Base-by-base conservation (phyloP, 257 asterid genomes). In the Fraxinus americana region DNA sequence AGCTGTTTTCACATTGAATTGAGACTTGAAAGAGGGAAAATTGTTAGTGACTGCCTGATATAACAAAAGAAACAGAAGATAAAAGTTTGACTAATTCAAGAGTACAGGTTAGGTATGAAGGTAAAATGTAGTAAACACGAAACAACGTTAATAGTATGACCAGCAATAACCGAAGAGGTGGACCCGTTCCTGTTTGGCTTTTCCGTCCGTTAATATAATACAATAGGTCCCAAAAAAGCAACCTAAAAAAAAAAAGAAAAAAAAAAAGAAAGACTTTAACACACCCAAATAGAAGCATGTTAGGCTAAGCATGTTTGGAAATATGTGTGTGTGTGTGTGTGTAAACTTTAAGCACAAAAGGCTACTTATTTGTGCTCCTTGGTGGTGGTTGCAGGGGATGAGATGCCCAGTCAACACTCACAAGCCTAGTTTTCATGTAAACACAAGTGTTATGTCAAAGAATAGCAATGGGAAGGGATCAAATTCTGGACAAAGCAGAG, bases 371-470 rank as follows among this genome's bases (percentile, higher is more conserved):
- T 34, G 71, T 29, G 39, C 75, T 16, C 68, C 66, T 67, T 59
- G 43, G 77, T 69, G 75, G 54, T 38, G n/a, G 27, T 75, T 35
- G 19, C 80, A 96, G 99, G 99, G 97, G 78, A 89, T 96, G 99
- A 90, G 97, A 80, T 92, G 98, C 71, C 88, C 91, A 0, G 97
- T 76, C 41, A 93, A 92, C 79, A 86, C 94, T 54, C 98, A 96
- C 94, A 96, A 90, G 86, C 92, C 99, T 1, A 85, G 90, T 81
- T 96, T 96, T 87, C 99, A 93, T 19, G 96, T 93, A 12, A 96
- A 93, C 89, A 83, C 99, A 4, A 91, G 85, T 78, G 81, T 88
- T 14, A 90, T 88, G 69, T 73, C 94, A 69, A 96, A 88, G 85
- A 90, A 83, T 61, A 70, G 71, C 77, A 82, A 76, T 39, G 85